Conservation (phyloP, 2,329 filamentous ascomycete genomes). For the Alternaria sp. region DNA sequence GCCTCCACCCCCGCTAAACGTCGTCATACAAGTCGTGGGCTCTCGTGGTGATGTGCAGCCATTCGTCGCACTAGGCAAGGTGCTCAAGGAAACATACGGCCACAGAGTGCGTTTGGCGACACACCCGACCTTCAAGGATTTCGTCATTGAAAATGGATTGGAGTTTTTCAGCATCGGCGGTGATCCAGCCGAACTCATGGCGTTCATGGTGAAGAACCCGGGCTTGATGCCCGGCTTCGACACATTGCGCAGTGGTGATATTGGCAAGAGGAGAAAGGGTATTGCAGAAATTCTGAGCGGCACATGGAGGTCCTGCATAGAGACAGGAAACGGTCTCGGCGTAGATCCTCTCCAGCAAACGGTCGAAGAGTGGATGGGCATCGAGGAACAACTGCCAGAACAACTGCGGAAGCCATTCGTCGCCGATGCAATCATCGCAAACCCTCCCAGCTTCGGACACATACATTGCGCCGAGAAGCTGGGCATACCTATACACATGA, state of each 20-base stretch:
- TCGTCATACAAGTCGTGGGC: conserved; percentile 61
- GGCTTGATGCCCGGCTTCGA: conserved; percentile 85
- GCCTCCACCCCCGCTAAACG: conserved; percentile 58
- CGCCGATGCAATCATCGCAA: conserved; percentile 82
- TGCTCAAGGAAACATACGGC: conserved; percentile 58
- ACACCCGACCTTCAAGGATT: conserved; percentile 59
- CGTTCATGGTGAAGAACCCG: conserved; percentile 91
- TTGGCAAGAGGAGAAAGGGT: conserved; percentile 76
- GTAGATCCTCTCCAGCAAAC: conserved; percentile 61
- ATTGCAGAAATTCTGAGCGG: conserved; percentile 84
- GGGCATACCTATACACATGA: conserved; percentile 79
- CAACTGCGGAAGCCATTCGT: conserved; percentile 71
- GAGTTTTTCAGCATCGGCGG: conserved; percentile 63
- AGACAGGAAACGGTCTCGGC: conserved; percentile 73
- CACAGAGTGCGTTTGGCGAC: conserved; percentile 60
- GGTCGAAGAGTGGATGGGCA: conserved; percentile 60
- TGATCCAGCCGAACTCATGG: conserved; percentile 63
- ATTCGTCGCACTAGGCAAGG: conserved; percentile 60
- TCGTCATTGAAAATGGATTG: conserved; percentile 59
- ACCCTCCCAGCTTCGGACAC: conserved; percentile 80
- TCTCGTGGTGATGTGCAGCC: conserved; percentile 62
- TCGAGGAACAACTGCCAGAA: conserved; percentile 50
- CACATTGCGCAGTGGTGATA: conserved; percentile 77
- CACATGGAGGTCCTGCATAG: conserved; percentile 86
- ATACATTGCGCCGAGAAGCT: conserved; percentile 79